Percentiles rank a stretch among this genome's conserved stretches.
phyloP scores from a whole-genome alignment of 2,329 filamentous ascomycete genomes.

The Dryadomyces quercivorus region DNA sequence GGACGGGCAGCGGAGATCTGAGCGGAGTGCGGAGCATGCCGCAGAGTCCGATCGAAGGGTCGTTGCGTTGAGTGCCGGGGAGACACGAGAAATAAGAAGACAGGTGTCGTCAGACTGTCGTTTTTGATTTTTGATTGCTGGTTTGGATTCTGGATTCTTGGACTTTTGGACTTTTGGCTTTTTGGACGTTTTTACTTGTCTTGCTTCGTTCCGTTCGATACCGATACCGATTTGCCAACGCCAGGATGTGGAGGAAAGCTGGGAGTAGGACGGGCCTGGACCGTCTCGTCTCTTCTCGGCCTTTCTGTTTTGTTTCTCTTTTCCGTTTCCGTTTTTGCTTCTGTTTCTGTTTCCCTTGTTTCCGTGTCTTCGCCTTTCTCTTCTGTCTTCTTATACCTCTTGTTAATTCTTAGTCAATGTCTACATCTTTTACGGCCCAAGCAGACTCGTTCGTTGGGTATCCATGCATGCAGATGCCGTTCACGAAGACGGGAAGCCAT shows the following conservation, averaged over 20 bases:
- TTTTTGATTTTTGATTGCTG: neutral
- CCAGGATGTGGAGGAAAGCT: neutral
- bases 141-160: neutral
- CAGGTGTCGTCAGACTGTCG: neutral
- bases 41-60: constrained; percentile 42
- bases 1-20: constrained; percentile 76
- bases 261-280: too few species aligned
- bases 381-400: neutral
- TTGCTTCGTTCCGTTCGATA: neutral
- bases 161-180: neutral
- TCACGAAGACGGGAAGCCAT: too few species aligned
- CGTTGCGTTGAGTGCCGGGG: constrained; percentile 7
- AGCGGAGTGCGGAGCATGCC: constrained; percentile 42
- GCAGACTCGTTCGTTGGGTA: too few species aligned
- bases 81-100: neutral
- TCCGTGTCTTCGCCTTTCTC: neutral
- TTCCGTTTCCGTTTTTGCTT: too few species aligned
- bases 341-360: too few species aligned
- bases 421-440: neutral
- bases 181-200: neutral
- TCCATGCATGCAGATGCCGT: too few species aligned
- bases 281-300: neutral
- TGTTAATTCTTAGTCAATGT: neutral
- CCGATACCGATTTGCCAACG: neutral
- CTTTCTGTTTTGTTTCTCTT: too few species aligned